phyloP scores from a whole-genome alignment of 176 grass and related monocot genomes.

The Coix lacrymajobi region DNA sequence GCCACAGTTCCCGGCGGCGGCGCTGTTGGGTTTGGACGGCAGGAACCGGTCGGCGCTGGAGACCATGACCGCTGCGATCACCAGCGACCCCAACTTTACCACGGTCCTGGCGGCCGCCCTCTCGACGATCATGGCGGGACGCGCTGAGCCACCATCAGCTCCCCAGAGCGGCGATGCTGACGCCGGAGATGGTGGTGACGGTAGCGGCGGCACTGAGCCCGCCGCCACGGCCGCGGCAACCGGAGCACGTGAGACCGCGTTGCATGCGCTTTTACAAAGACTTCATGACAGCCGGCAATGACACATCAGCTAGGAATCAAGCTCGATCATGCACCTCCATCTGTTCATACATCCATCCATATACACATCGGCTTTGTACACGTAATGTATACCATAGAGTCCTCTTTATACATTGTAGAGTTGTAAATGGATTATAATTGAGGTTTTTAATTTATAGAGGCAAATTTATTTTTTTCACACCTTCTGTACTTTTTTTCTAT shows the following conservation, averaged over 20 bases:
- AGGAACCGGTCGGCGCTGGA: conserved; percentile 17
- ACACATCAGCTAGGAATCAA: not conserved
- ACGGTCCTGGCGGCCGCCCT: conserved; percentile 53
- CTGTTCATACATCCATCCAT: not conserved
- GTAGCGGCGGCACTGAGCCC: not conserved
- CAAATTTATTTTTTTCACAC: not conserved
- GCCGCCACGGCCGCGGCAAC: not conserved
- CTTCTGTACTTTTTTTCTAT: not conserved
- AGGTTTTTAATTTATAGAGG: not conserved
- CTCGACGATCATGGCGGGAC: conserved; percentile 52
- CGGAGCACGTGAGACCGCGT: not conserved
- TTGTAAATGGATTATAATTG: conserved; percentile 2
- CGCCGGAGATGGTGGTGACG: conserved; percentile 8
- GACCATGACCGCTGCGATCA: conserved; percentile 68
- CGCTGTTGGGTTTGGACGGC: not conserved
- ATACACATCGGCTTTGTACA: not conserved
- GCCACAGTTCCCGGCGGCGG: not conserved
- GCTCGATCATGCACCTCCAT: not conserved
- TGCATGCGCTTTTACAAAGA: conserved; percentile 8
- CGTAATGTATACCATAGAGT: not conserved
- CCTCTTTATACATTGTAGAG: not conserved
- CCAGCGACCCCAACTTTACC: conserved; percentile 68
- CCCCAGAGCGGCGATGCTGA: not conserved
- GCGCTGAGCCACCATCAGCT: not conserved
- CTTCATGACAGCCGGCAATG: conserved; percentile 6